phyloP scores from a whole-genome alignment of 352 stramenopile genomes.

The Phytopythium boreale region DNA sequence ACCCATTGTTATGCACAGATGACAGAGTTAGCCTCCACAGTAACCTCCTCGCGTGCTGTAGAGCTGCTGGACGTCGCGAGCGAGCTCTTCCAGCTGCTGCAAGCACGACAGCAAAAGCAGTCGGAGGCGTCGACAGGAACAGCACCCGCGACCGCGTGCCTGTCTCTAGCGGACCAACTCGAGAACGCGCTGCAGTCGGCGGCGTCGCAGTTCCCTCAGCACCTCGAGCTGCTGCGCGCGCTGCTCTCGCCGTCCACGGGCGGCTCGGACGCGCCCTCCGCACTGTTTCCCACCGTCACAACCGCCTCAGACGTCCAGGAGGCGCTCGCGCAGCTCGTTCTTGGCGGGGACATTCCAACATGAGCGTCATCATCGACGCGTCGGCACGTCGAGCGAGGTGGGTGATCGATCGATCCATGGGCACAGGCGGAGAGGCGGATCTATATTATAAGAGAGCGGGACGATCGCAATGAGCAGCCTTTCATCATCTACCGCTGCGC shows the following conservation, averaged over 20 bases:
- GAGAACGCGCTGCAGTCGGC: background rate
- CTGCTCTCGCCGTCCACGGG: background rate
- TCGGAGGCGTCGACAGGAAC: background rate
- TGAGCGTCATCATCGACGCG: background rate
- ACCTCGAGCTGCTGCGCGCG: background rate
- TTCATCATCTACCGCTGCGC: background rate
- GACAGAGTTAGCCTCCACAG: background rate
- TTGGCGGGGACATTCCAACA: background rate
- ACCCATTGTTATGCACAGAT: too few species aligned
- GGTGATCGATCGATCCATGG: background rate
- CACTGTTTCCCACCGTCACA: too few species aligned
- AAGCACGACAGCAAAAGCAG: background rate
- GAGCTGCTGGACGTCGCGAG: constrained; percentile 4
- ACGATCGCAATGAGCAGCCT: background rate
- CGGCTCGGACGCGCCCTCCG: background rate
- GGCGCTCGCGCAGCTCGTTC: background rate
- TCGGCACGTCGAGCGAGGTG: too few species aligned
- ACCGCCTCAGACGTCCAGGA: background rate
- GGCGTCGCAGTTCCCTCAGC: background rate
- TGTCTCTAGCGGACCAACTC: background rate
- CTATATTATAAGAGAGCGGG: constrained; percentile 3
- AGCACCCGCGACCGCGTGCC: background rate
- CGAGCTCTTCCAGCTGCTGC: background rate
- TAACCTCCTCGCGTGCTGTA: background rate
- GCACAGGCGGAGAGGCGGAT: background rate